Evolutionary conservation across 202 grass and related monocot species (phyloP).

Genomic region (Dendrocalamus latiflorus): DNA sequence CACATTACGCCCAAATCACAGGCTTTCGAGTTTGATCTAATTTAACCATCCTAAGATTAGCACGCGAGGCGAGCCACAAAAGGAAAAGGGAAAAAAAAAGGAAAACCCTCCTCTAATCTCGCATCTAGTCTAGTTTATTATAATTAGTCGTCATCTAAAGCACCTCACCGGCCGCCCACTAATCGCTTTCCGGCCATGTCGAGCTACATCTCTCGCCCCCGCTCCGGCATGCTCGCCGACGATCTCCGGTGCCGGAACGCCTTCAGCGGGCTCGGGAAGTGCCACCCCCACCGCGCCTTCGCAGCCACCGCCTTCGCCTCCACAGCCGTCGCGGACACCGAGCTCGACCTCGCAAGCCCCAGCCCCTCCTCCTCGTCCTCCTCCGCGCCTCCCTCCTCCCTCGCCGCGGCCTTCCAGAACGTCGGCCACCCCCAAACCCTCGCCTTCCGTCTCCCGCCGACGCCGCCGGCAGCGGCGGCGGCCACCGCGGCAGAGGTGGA

Average conservation of each 20-base stretch:
- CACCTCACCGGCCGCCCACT: neutral
- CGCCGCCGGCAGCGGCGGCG: neutral
- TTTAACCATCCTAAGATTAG: conserved; percentile 39
- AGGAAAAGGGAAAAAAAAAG: neutral
- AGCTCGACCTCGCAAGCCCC: conserved; percentile 50
- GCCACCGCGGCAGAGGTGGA: conserved; percentile 25
- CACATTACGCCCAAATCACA: conserved; percentile 28
- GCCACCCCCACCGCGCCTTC: conserved; percentile 61
- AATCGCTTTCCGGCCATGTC: conserved; percentile 6
- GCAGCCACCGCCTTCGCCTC: conserved; percentile 24
- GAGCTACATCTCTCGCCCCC: conserved; percentile 25
- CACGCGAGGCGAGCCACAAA: conserved; percentile 33
- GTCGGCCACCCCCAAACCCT: conserved; percentile 43
- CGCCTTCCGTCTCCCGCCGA: conserved; percentile 9
- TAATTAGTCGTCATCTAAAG: conserved; percentile 11
- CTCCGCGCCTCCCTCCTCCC: neutral
- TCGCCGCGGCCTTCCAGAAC: conserved; percentile 36
- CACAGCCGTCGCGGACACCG: conserved; percentile 40
- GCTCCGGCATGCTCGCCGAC: conserved; percentile 42
- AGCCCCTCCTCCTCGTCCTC: conserved; percentile 29
- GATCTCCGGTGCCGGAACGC: conserved; percentile 70
- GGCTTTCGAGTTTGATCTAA: conserved; percentile 21
- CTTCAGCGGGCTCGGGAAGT: conserved; percentile 88
- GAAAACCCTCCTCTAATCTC: conserved; percentile 14
- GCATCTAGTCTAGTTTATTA: no score